Conservation (phyloP, 805 yeast species). For the Maudiozyma bulderi region DNA sequence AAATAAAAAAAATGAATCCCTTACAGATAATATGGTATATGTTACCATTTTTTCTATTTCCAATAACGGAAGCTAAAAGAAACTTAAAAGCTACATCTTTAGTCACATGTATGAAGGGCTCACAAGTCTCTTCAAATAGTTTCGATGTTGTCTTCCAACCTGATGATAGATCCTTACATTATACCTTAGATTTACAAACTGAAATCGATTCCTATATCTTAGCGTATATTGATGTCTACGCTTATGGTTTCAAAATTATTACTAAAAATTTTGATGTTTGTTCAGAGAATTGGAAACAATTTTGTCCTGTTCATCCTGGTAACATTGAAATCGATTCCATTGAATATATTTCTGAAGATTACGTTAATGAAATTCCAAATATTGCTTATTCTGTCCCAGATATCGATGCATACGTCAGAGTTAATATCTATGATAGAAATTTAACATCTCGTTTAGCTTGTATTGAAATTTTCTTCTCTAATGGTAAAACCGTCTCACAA, state of each 20-base stretch:
- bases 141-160: conserved; percentile 75
- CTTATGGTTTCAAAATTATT: conserved; percentile 77
- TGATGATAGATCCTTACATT: conserved; percentile 54
- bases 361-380: conserved; percentile 61
- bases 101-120: conserved; percentile 77
- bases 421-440: conserved; percentile 36
- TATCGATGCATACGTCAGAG: conserved; percentile 68
- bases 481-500: conserved; percentile 76
- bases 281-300: conserved; percentile 61
- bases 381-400: conserved; percentile 83
- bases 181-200: conserved; percentile 61
- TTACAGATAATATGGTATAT: conserved; percentile 1
- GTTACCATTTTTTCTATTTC: not conserved
- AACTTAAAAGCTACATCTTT: conserved; percentile 57
- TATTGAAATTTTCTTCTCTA: conserved; percentile 62
- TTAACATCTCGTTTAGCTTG: conserved; percentile 50
- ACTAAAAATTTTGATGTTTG: conserved; percentile 54
- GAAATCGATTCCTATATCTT: conserved; percentile 55
- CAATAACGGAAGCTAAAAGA: conserved; percentile 20
- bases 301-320: conserved; percentile 85
- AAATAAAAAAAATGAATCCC: not conserved
- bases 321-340: conserved; percentile 65
- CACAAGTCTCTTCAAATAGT: conserved; percentile 61
- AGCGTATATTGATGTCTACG: conserved; percentile 72
- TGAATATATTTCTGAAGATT: conserved; percentile 44